Base-by-base conservation (phyloP, 768 basidiomycete genomes). In the Asterophora lycoperdoides region DNA sequence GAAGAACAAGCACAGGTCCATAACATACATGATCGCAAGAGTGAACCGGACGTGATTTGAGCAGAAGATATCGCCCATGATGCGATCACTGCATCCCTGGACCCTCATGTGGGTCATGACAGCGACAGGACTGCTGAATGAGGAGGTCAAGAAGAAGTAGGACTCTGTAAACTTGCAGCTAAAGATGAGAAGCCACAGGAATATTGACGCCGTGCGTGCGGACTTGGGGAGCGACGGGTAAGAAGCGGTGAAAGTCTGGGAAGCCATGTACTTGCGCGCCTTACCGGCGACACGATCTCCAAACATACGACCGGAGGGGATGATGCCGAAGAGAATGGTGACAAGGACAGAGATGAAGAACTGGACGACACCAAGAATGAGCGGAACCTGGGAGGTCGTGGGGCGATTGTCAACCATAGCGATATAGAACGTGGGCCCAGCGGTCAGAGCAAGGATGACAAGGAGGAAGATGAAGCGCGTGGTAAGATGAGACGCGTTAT, bases 1-100 rank as follows among this genome's bases (percentile, higher is more conserved):
- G 83, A 99, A 99, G 84, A 98, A 99, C 58, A 99, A 75, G 49
- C 91, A 77, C 56, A 99, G 71, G 64, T 99, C 96, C 96, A 99
- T 98, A 68, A 96, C 66, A 73, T 95, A 98, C 95, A 98, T 99
- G 77, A 97, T 93, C 34, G 94, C 75, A 52, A 99, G 80, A 0
- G 96, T 86, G 71, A 98, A 99, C 0, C 87, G 81, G 34, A 96
- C 89, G 51, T 99, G 96, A 61, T 96, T 93, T 32, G 81, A 75
- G 72, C 96, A 99, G 5, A 98, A 74, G 6, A 74, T 76, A 46
- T 64, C 73, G 13, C 93, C 93, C 61, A 98, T 88, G 52, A 84
- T 72, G 67, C 76, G 85, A 69, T 98, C 95, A 53, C 62, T 78
- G 69, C 96, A 99, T 39, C 83, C 83, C 63, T 93, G 91, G 1